Conservation (phyloP, 768 basidiomycete genomes). For the Hortiboletus campestris region DNA sequence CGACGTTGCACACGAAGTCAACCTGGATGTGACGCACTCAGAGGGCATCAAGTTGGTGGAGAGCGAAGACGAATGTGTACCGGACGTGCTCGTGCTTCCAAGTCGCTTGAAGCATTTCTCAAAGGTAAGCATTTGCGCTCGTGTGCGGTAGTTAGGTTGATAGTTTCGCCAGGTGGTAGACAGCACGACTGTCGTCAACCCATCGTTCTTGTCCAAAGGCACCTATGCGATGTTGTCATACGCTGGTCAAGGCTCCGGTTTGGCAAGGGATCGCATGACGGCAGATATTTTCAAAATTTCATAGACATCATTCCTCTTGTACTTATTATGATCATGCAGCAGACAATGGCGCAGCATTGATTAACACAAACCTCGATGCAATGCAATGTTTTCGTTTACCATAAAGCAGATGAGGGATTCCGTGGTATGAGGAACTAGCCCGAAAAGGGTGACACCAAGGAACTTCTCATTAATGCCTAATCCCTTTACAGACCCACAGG, state of each 20-base stretch:
- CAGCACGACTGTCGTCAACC: constrained; percentile 78
- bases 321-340: constrained; percentile 35
- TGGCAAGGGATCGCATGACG: constrained; percentile 29
- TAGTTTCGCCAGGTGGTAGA: constrained; percentile 60
- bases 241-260: constrained; percentile 25
- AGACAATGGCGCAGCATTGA: not conserved
- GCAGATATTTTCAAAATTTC: constrained; percentile 24
- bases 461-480: constrained; percentile 97
- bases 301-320: constrained; percentile 13
- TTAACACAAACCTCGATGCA: constrained; percentile 70
- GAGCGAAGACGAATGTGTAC: constrained; percentile 47
- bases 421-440: constrained; percentile 96
- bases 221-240: constrained; percentile 50
- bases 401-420: constrained; percentile 94
- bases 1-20: constrained; percentile 74
- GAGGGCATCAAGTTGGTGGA: constrained; percentile 41
- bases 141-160: not conserved
- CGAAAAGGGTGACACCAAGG: constrained; percentile 93
- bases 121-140: constrained; percentile 52
- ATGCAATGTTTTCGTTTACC: constrained; percentile 75
- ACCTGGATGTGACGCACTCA: constrained; percentile 85
- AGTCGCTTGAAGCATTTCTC: constrained; percentile 88
- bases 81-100: constrained; percentile 84
- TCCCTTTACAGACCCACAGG: constrained; percentile 61
- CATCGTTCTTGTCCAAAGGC: constrained; percentile 69